phyloP scores from a whole-genome alignment of 176 grass and related monocot genomes.

The Cenchrus fungigraminus region DNA sequence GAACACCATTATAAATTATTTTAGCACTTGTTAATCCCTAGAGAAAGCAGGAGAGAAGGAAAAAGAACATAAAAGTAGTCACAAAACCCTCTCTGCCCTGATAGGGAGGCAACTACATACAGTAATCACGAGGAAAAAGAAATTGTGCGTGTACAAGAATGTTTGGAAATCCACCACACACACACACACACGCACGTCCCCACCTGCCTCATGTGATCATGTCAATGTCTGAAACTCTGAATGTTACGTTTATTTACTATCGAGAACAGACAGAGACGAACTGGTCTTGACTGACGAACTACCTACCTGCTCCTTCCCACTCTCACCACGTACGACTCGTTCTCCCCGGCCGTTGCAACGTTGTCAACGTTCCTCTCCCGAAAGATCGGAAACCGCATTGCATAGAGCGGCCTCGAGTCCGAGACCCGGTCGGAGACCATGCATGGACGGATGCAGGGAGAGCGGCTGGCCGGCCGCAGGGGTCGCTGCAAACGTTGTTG shows the following conservation, averaged over 20 bases:
- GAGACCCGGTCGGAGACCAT: no score
- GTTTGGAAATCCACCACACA: not conserved
- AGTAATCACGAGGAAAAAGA: not conserved
- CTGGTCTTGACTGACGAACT: not conserved
- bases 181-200: not conserved
- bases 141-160: not conserved
- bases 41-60: not conserved
- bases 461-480: no score
- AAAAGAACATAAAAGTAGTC: not conserved
- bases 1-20: not conserved
- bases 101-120: no score
- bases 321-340: not conserved
- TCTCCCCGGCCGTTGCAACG: not conserved
- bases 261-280: not conserved
- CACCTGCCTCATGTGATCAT: not conserved
- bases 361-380: no score
- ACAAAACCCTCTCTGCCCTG: not conserved
- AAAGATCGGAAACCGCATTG: no score
- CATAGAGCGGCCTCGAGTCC: no score
- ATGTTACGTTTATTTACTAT: not conserved
- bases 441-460: no score
- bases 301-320: no score
- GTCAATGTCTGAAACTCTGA: no score
- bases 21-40: not conserved
- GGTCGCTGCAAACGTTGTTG: no score